Evolutionary conservation across 805 yeast genomes (phyloP), one percentile per base, ranked within the genome.

Genomic region (Candida suzukii): DNA sequence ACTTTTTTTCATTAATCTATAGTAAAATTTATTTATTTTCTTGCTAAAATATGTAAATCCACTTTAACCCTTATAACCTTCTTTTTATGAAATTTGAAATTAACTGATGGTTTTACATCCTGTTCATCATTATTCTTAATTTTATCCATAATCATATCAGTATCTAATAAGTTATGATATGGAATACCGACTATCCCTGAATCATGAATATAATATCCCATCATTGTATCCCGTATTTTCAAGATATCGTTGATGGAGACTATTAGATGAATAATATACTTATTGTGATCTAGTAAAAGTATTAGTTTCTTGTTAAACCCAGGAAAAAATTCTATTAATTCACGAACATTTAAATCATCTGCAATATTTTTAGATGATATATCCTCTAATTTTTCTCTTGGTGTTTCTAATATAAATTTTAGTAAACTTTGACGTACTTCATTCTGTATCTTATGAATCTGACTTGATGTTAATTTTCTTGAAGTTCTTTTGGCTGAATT

Each of bases 221-320:
- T 32, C 22, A 32, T 32, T 9, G 35, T 7, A 6, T 32, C 6
- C 12, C 35, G 14, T 20, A 32, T 13, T 8, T 20, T 18, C 5
- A 10, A 6, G 5, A 32, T 46, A 11, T 57, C 60, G 2, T 41
- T 43, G 38, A 51, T 32, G 10, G 46, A 40, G 19, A 56, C 52
- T 13, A 49, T 43, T 16, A 58, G 37, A 38, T 42, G 48, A 22
- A 58, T 53, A 34, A 46, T 48, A 60, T 62, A 58, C 10, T 45
- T 42, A 2, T 50, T 54, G 11, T 54, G 19, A 16, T 41, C 32
- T 56, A 39, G 2, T 53, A 57, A 3, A 16, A 34, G 19, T 13
- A 21, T 12, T n/a, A 34, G 16, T 22, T 22, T 34, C 16, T 21
- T 22, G 12, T 34, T 34, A 19, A 22, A 34, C 21, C n/a, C 16